Conservation (phyloP, 192 early-diverging fungal species). For the Coemansia sp. region DNA sequence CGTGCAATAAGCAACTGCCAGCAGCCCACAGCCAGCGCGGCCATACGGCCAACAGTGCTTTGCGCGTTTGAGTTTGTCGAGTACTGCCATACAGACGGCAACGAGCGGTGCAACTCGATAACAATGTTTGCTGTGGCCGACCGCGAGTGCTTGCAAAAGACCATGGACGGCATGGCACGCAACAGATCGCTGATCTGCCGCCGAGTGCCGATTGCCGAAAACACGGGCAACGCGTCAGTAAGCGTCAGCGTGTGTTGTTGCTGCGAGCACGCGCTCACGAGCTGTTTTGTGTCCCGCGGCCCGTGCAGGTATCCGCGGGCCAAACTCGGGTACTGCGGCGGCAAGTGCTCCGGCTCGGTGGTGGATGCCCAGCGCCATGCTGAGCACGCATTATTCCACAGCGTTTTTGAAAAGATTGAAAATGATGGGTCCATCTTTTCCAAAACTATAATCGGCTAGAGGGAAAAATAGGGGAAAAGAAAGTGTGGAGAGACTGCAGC, state of each 20-base stretch:
- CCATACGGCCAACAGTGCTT: slow-evolving; percentile 1
- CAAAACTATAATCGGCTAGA: too few species aligned
- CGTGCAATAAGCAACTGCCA: slow-evolving; percentile 12
- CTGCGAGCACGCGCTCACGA: background rate
- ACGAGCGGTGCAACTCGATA: slow-evolving; percentile 18
- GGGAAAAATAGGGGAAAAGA: too few species aligned
- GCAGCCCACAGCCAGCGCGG: slow-evolving; percentile 4
- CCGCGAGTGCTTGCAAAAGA: slow-evolving; percentile 18
- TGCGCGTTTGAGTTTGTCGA: background rate
- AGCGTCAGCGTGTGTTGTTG: slow-evolving; percentile 13
- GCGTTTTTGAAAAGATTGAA: background rate
- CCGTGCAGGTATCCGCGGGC: background rate
- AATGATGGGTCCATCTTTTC: too few species aligned
- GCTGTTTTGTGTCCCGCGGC: background rate
- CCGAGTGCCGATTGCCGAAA: slow-evolving; percentile 26
- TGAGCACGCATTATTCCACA: slow-evolving; percentile 20
- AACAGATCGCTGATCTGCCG: slow-evolving; percentile 30
- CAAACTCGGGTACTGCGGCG: slow-evolving; percentile 33
- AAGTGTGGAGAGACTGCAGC: too few species aligned
- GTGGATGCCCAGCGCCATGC: slow-evolving; percentile 23
- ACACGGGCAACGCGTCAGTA: slow-evolving; percentile 24
- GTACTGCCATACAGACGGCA: background rate
- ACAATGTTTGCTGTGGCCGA: slow-evolving; percentile 17
- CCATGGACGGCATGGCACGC: slow-evolving; percentile 17
- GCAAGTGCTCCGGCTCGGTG: background rate